Conservation (phyloP, 2,329 filamentous ascomycete genomes). For the Chaetomiaceae sp. region DNA sequence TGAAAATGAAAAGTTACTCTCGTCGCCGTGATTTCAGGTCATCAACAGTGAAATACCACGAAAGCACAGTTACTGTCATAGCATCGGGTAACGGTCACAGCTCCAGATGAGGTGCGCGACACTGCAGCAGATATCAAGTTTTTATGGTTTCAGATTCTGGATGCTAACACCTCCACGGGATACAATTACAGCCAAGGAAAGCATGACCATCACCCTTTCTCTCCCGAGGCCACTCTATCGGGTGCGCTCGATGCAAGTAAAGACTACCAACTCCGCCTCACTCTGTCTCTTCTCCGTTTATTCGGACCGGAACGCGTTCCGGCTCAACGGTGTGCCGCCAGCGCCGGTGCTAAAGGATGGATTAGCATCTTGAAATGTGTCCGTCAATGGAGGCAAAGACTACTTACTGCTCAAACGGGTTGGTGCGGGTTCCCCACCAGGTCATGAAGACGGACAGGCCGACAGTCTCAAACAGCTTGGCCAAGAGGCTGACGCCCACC, state of each 20-base stretch:
- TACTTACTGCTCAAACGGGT: conserved; percentile 73
- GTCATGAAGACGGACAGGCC: conserved; percentile 89
- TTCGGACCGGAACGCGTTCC: conserved; percentile 28
- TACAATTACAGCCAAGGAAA: conserved; percentile 23
- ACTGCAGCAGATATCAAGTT: too few species aligned
- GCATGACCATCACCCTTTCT: conserved; percentile 7
- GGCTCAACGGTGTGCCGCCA: conserved; percentile 26
- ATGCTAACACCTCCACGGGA: conserved; percentile 22
- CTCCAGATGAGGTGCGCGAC: too few species aligned
- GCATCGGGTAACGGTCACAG: too few species aligned
- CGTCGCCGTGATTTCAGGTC: neutral
- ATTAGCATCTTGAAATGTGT: conserved; percentile 5
- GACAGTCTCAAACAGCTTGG: conserved; percentile 87
- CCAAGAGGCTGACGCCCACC: conserved; percentile 76
- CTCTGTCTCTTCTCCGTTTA: conserved; percentile 15
- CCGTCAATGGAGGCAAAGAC: neutral
- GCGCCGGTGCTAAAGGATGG: conserved; percentile 19
- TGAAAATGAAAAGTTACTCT: conserved; percentile 13
- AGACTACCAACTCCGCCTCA: conserved; percentile 4
- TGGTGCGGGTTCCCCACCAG: conserved; percentile 96
- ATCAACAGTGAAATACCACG: too few species aligned
- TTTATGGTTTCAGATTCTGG: conserved; percentile 11
- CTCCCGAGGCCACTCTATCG: conserved; percentile 19
- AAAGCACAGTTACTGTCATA: too few species aligned
- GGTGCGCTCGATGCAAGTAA: conserved; percentile 15